Evolutionary conservation across 2,329 filamentous ascomycete genomes (phyloP), one percentile per base, ranked within the genome.

Genomic region (Claviceps sp.): DNA sequence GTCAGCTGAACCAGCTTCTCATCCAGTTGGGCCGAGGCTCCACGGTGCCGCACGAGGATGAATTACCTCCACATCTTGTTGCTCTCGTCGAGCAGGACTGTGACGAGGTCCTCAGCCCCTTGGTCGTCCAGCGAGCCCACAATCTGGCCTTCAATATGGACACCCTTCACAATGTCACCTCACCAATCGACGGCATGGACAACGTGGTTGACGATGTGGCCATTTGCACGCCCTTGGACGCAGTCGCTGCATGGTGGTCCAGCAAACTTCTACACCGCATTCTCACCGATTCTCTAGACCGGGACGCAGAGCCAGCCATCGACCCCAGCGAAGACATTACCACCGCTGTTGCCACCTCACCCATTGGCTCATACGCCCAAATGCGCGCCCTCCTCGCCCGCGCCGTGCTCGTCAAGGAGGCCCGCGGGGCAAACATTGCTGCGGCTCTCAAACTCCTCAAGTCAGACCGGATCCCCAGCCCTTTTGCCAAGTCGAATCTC

Each of bases 181-280:
- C 76, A 3, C 72, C 75, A 22, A 84, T 87, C 56, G 81, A 84
- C 50, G 81, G 86, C 47, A 85, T 94, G 75, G 86, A 94, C 62
- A 76, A 80, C 5, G 88, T 95, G 1, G 86, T 93, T 3, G 86
- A 93, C 54, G 91, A 96, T 61, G 80, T 81, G 50, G 84, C 89
- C 2, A 87, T 96, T 55, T 81, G 86, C 50, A 93, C 88, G 17
- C 88, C 90, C 0, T 78, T 96, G 57, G 91, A 96, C 66, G 89
- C 89, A 13, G 80, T 96, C 50, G 88, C 90, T 6, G 88, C 90
- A 2, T 96, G 90, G 90, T 93, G 84, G 73, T 94, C 90, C 0
- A 88, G 81, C 56, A 75, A 84, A 52, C 74, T 80, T 13, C 70
- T 95, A 40, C 86, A 89, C 60, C 76, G 78, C 53, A 82, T 81